phyloP scores from a whole-genome alignment of 768 basidiomycete species.

The Butyriboletus loyo region DNA sequence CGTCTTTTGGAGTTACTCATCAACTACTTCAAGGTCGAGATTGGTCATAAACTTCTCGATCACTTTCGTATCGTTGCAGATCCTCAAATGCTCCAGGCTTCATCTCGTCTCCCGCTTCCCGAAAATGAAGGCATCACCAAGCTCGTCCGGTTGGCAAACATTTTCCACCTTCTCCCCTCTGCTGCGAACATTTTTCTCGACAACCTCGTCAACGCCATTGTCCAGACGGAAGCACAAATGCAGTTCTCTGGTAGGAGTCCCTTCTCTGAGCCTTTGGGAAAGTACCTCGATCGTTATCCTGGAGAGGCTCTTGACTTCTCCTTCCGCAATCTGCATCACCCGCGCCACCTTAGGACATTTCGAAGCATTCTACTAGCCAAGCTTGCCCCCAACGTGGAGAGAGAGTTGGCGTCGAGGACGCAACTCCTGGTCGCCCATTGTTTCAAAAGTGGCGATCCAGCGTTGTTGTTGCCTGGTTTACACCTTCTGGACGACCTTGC shows the following conservation, averaged over 20 bases:
- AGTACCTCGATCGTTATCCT: constrained; percentile 90
- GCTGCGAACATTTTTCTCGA: constrained; percentile 92
- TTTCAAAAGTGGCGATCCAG: constrained; percentile 47
- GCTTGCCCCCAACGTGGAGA: constrained; percentile 71
- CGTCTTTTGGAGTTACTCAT: constrained; percentile 90
- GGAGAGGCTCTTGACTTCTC: constrained; percentile 84
- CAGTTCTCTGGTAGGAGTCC: constrained; percentile 88
- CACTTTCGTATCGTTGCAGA: constrained; percentile 94
- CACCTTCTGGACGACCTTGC: constrained; percentile 76
- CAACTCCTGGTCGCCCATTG: constrained; percentile 50
- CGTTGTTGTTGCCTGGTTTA: constrained; percentile 64
- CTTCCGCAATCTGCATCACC: constrained; percentile 70
- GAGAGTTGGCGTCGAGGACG: constrained; percentile 62
- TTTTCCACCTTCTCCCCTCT: constrained; percentile 93
- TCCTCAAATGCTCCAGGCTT: constrained; percentile 75
- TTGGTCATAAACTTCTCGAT: constrained; percentile 94
- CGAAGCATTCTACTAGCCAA: constrained; percentile 78
- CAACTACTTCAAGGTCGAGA: constrained; percentile 99
- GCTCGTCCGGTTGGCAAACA: constrained; percentile 91
- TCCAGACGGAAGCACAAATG: constrained; percentile 88
- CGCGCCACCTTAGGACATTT: constrained; percentile 78
- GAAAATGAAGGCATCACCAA: constrained; percentile 92
- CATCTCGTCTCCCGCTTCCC: constrained; percentile 73
- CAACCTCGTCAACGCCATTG: constrained; percentile 80
- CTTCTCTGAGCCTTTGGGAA: constrained; percentile 89